These are phyloP conservation scores for Trichophyton mentagrophytes DNA, from an alignment of 2,329 filamentous ascomycete species.

Conservation along the genomic window DNA sequence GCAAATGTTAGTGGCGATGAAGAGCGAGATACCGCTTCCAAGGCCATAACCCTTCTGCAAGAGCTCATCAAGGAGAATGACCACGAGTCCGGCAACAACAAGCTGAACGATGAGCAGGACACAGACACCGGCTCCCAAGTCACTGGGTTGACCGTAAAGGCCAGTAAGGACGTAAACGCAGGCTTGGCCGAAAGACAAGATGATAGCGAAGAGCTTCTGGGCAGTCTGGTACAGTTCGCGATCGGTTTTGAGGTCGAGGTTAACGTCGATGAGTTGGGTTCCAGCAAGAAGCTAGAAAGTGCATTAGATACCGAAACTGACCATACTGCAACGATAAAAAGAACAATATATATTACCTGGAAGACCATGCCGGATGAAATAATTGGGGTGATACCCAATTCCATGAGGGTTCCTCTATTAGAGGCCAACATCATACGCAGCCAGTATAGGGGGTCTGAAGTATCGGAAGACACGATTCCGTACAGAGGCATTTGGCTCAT, in stretches of 20 bases:
- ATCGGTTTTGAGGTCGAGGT: constrained; percentile 99
- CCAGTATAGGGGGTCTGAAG: constrained; percentile 98
- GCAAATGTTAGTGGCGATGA: constrained; percentile 99
- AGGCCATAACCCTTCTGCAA: constrained; percentile 99
- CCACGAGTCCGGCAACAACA: constrained; percentile 92
- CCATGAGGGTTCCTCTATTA: constrained; percentile 94
- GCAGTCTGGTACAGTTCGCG: constrained; percentile 99
- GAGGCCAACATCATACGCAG: constrained; percentile 99
- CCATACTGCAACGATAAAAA: not conserved
- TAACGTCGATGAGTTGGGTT: constrained; percentile 99
- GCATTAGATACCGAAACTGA: not conserved
- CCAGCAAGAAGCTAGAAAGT: constrained; percentile 72
- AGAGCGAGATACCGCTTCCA: constrained; percentile 95
- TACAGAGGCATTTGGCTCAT: constrained; percentile 99
- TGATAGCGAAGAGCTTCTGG: constrained; percentile 97
- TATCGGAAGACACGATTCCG: constrained; percentile 97
- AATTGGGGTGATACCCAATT: constrained; percentile 93
- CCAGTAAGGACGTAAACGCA: constrained; percentile 97
- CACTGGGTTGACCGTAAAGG: constrained; percentile 91
- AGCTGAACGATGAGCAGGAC: constrained; percentile 97
- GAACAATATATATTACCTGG: constrained; percentile 44
- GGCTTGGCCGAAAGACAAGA: constrained; percentile 92
- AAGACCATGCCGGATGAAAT: constrained; percentile 99
- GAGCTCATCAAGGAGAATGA: constrained; percentile 97
- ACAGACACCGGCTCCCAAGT: constrained; percentile 95